A percentile compares a stretch with the other conserved stretches of the same genome.
phyloP scores from a whole-genome alignment of 345 rosid species.

The Bruguiera sexangula region DNA sequence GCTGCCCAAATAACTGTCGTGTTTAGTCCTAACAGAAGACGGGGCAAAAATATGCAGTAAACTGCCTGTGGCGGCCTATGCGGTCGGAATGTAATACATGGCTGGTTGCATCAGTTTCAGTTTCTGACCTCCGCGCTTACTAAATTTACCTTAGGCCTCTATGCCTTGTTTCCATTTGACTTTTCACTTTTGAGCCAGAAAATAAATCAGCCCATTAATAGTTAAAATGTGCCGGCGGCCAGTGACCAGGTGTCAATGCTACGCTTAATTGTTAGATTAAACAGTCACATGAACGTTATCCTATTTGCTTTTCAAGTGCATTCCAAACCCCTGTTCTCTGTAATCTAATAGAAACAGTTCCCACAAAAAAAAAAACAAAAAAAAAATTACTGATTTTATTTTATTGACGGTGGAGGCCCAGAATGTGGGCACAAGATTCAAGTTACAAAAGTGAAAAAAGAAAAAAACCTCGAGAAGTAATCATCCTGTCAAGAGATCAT shows the following conservation, averaged over 20 bases:
- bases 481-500: background rate
- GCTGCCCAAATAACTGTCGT: constrained; percentile 18
- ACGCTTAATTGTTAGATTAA: background rate
- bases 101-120: background rate
- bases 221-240: background rate
- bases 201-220: too few relatives aligned
- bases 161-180: background rate
- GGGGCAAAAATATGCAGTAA: constrained; percentile 13
- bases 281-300: too few relatives aligned
- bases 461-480: too few relatives aligned
- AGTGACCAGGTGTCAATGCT: background rate
- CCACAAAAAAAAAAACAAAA: too few relatives aligned
- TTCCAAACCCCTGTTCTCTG: too few relatives aligned
- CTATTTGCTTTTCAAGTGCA: too few relatives aligned
- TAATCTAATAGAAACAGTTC: too few relatives aligned
- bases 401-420: too few relatives aligned
- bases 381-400: too few relatives aligned
- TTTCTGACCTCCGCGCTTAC: constrained; percentile 1
- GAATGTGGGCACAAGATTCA: too few relatives aligned
- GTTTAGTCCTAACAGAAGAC: constrained; percentile 24
- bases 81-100: constrained; percentile 12
- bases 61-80: constrained; percentile 7
- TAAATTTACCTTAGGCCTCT: background rate
- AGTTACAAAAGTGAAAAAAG: too few relatives aligned
- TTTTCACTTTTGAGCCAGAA: too few relatives aligned